Conservation (phyloP, 2,329 filamentous ascomycete species). For the Exophiala calicioides region DNA sequence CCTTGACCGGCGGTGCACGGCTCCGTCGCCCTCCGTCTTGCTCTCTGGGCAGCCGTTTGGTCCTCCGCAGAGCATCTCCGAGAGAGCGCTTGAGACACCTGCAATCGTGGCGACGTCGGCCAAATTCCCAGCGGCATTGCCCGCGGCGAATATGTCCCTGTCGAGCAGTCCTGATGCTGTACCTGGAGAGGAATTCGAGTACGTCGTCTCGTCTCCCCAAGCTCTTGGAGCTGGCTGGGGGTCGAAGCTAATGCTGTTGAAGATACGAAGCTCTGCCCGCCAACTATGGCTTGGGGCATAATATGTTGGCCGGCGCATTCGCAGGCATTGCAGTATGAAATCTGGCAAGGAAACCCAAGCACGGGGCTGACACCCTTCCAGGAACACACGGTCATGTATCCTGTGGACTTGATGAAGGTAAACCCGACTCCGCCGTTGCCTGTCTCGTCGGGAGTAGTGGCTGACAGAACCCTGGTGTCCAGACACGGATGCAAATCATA, state of each 20-base stretch:
- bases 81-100: slow-evolving; percentile 7
- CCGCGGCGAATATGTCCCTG: slow-evolving; percentile 32
- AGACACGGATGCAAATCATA: slow-evolving; percentile 98
- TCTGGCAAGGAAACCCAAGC: slow-evolving; percentile 25
- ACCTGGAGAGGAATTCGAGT: slow-evolving; percentile 50
- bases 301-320: slow-evolving; percentile 95
- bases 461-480: slow-evolving; percentile 23
- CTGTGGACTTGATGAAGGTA: slow-evolving; percentile 97
- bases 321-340: slow-evolving; percentile 83
- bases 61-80: background rate
- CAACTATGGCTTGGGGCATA: slow-evolving; percentile 90
- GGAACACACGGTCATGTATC: slow-evolving; percentile 99
- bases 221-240: background rate
- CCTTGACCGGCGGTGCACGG: background rate
- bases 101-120: slow-evolving; percentile 32
- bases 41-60: background rate
- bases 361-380: slow-evolving; percentile 41
- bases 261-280: slow-evolving; percentile 92
- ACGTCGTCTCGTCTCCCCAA: slow-evolving; percentile 32
- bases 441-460: slow-evolving; percentile 4
- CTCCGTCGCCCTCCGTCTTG: background rate
- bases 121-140: slow-evolving; percentile 32
- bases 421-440: slow-evolving; percentile 24
- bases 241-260: slow-evolving; percentile 28
- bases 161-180: slow-evolving; percentile 39